Percentiles rank a stretch among this genome's conserved stretches.
Evolutionary conservation across 2,329 filamentous ascomycete genomes (phyloP).

Genomic region (Fusarium torulosum): DNA sequence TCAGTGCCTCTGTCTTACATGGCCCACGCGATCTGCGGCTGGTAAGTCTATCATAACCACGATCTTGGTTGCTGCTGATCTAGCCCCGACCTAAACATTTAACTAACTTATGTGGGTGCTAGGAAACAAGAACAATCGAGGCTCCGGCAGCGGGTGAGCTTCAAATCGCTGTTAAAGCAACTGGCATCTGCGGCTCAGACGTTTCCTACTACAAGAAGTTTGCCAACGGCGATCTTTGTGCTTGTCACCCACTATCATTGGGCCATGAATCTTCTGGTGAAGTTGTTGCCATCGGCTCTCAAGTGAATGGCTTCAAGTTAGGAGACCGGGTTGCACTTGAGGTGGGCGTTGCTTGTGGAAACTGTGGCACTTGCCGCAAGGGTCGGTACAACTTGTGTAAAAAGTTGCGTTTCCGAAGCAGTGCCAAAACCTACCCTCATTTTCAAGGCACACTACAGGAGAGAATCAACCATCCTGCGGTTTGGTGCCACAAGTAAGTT

Average conservation of each 20-base stretch:
- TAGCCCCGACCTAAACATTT: slow-evolving; percentile 44
- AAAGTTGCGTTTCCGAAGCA: slow-evolving; percentile 71
- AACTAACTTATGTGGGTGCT: slow-evolving; percentile 31
- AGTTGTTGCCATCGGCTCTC: slow-evolving; percentile 67
- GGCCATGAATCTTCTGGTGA: slow-evolving; percentile 73
- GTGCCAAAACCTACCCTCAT: slow-evolving; percentile 72
- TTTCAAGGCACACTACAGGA: slow-evolving; percentile 74
- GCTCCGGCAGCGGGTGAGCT: slow-evolving; percentile 66
- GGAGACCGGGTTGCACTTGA: slow-evolving; percentile 71
- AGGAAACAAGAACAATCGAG: slow-evolving; percentile 66
- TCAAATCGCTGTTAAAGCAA: slow-evolving; percentile 74
- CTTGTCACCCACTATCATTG: slow-evolving; percentile 73
- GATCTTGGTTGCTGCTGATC: slow-evolving; percentile 18
- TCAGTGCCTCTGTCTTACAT: slow-evolving; percentile 69
- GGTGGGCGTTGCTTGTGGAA: slow-evolving; percentile 66
- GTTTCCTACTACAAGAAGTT: slow-evolving; percentile 80
- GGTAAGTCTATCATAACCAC: slow-evolving; percentile 56
- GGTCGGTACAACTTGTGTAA: slow-evolving; percentile 73
- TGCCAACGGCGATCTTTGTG: slow-evolving; percentile 77
- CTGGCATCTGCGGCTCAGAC: slow-evolving; percentile 78
- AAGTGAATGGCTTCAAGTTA: slow-evolving; percentile 64
- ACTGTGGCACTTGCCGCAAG: slow-evolving; percentile 63
- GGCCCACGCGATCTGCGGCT: slow-evolving; percentile 68
- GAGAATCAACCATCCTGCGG: slow-evolving; percentile 71
- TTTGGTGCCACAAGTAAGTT: slow-evolving; percentile 72